Conservation (phyloP, 225 moss, liverwort and hornwort genomes). For the Asterella californica region DNA sequence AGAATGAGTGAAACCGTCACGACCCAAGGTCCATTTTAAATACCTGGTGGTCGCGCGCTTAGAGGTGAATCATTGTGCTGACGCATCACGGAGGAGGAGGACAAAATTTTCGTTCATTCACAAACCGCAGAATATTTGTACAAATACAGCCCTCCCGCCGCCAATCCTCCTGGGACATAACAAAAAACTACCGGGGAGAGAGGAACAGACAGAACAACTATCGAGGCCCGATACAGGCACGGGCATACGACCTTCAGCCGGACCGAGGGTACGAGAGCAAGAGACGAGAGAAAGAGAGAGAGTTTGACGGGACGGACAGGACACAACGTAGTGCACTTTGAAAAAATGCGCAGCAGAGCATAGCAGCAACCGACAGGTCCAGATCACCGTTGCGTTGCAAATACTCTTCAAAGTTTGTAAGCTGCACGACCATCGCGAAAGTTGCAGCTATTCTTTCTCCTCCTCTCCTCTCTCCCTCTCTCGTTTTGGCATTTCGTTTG, state of each 20-base stretch:
- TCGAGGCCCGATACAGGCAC: background rate
- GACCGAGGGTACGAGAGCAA: background rate
- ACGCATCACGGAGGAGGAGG: background rate
- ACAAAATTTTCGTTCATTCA: background rate
- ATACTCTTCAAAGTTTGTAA: background rate
- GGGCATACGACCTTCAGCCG: background rate
- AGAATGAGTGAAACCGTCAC: background rate
- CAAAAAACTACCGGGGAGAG: background rate
- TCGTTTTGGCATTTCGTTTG: background rate
- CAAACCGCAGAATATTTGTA: background rate
- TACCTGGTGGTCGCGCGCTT: slow-evolving; percentile 8
- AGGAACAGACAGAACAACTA: background rate
- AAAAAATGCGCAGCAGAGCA: slow-evolving; percentile 3
- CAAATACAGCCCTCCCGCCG: slow-evolving; percentile 10
- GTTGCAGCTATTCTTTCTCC: background rate
- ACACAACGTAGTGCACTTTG: background rate
- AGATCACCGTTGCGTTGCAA: background rate
- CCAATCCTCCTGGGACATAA: slow-evolving; percentile 7
- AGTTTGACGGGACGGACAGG: background rate
- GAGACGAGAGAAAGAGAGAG: background rate
- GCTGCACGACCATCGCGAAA: background rate
- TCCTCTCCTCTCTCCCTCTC: background rate
- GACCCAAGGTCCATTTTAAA: background rate
- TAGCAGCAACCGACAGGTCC: slow-evolving; percentile 13
- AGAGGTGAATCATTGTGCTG: slow-evolving; percentile 8